Evolutionary conservation across 106 monocot species (phyloP).

Genomic region (Cymbidium sinense): DNA sequence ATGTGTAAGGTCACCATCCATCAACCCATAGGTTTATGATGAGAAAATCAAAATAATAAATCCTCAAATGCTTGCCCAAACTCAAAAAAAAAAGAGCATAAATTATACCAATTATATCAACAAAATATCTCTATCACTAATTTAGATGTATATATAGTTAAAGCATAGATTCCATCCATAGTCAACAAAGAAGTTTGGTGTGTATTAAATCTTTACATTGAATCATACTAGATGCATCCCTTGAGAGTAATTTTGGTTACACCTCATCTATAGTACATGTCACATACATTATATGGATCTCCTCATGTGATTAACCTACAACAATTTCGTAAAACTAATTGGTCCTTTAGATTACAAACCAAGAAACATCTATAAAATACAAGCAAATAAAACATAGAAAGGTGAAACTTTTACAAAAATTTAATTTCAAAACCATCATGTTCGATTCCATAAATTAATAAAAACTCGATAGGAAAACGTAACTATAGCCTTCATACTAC

Average conservation of each 20-base stretch:
- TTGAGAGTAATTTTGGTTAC: neutral
- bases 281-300: neutral
- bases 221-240: neutral
- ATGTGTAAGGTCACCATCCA: neutral
- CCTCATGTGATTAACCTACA: neutral
- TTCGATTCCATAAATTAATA: neutral
- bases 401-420: neutral
- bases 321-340: neutral
- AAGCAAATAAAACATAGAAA: neutral
- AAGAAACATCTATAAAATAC: neutral
- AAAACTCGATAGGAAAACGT: neutral
- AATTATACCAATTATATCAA: neutral
- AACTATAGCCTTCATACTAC: slow-evolving; percentile 17
- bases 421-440: neutral
- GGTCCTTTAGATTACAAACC: neutral
- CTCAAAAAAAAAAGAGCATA: neutral
- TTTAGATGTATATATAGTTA: neutral
- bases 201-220: neutral
- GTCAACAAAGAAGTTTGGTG: neutral
- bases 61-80: neutral
- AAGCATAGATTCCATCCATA: neutral
- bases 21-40: neutral
- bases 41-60: neutral
- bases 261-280: neutral
- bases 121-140: neutral